These are phyloP conservation scores for Sanguinoderma infundibulare DNA, from an alignment of 1,284 basidiomycete genomes.

Conservation along the genomic window DNA sequence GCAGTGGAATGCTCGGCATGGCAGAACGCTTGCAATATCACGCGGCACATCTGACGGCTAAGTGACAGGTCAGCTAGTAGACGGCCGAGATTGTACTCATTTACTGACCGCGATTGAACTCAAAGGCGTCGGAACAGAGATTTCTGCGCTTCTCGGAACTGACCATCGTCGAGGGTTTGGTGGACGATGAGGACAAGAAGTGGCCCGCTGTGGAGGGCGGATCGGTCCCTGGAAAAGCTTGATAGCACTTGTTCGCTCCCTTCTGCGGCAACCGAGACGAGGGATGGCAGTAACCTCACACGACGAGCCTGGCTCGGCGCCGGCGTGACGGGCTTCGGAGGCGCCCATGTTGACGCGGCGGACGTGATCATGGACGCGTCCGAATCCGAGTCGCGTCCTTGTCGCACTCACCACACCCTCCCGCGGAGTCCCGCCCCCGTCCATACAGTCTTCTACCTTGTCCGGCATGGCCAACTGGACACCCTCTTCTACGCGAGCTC, in stretches of 20 bases:
- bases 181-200: background rate
- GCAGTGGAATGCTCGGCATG: background rate
- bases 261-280: background rate
- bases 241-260: background rate
- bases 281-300: background rate
- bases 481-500: too few species aligned
- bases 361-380: background rate
- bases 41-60: background rate
- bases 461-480: background rate
- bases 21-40: background rate
- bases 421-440: background rate
- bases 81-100: background rate
- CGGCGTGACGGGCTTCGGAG: background rate
- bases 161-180: background rate
- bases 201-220: background rate
- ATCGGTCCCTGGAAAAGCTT: background rate
- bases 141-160: background rate
- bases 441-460: background rate
- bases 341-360: background rate
- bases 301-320: background rate
- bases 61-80: background rate
- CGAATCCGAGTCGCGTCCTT: background rate
- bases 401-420: too few species aligned
- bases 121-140: background rate
- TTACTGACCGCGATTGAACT: background rate